Conservation (phyloP, 495 filamentous ascomycete genomes). For the Tuber brumale region DNA sequence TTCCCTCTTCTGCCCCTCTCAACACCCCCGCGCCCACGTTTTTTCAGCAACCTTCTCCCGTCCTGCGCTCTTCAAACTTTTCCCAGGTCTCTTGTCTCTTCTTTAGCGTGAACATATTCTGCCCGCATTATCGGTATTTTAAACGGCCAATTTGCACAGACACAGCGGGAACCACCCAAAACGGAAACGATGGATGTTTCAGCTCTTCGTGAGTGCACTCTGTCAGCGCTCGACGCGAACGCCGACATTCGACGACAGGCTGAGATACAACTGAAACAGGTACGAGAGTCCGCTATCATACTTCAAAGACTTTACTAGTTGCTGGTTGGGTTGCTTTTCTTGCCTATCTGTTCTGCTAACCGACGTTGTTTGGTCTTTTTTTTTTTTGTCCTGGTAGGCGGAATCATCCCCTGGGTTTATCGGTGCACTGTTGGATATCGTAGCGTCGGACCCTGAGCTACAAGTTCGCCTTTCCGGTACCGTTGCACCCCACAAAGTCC, state of each 20-base stretch:
- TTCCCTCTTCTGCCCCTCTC: conserved; percentile 34
- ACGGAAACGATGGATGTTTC: conserved; percentile 68
- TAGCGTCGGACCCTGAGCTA: conserved; percentile 77
- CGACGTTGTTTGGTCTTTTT: conserved; percentile 1
- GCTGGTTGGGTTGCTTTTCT: not conserved
- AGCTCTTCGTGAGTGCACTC: conserved; percentile 77
- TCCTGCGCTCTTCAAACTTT: conserved; percentile 14
- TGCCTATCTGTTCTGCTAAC: not conserved
- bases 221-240: conserved; percentile 78
- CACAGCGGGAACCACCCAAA: not conserved
- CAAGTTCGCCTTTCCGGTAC: conserved; percentile 81
- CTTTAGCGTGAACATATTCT: conserved; percentile 18
- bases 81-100: conserved; percentile 15
- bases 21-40: conserved; percentile 20
- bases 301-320: conserved; percentile 5
- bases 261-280: conserved; percentile 89
- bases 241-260: conserved; percentile 76
- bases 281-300: conserved; percentile 47
- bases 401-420: conserved; percentile 85
- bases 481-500: conserved; percentile 33
- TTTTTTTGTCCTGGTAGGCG: conserved; percentile 53
- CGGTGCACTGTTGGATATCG: conserved; percentile 81
- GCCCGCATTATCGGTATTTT: conserved; percentile 6
- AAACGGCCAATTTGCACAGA: conserved; percentile 10
- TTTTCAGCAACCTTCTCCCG: conserved; percentile 26